A percentile compares a stretch with the other conserved stretches of the same genome.
These are phyloP conservation scores for Rheum nobile DNA, from an alignment of 148 eudicot genomes.

Conservation along the genomic window DNA sequence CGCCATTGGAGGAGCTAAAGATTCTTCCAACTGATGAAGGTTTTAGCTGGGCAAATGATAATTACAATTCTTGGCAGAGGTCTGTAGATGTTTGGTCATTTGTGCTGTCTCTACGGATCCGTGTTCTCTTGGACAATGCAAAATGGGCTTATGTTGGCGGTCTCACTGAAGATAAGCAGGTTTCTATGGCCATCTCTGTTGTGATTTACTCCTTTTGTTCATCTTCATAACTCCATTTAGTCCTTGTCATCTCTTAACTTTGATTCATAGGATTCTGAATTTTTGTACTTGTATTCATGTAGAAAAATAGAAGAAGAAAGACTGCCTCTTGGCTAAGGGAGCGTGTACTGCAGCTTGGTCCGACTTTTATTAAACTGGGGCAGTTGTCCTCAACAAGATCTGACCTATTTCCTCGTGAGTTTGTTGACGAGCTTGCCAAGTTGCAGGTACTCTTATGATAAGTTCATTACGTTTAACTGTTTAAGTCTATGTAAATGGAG, in stretches of 20 bases:
- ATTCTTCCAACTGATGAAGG: constrained; percentile 80
- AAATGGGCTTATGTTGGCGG: constrained; percentile 85
- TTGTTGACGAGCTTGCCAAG: constrained; percentile 92
- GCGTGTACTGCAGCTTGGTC: constrained; percentile 90
- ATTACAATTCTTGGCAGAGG: constrained; percentile 68
- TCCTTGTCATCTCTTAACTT: not conserved
- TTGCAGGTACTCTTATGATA: constrained; percentile 53
- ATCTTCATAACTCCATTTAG: not conserved
- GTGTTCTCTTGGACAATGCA: constrained; percentile 80
- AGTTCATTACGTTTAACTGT: not conserved
- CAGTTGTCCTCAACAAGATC: constrained; percentile 92
- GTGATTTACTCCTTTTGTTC: not conserved
- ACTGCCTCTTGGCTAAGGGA: constrained; percentile 97
- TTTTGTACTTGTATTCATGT: constrained; percentile 10
- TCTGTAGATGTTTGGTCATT: constrained; percentile 88
- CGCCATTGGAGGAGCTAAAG: constrained; percentile 65
- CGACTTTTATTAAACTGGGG: constrained; percentile 90
- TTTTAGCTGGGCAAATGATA: constrained; percentile 97
- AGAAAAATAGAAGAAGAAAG: constrained; percentile 51
- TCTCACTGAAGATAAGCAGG: constrained; percentile 82
- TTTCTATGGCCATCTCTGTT: constrained; percentile 1
- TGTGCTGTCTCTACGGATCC: constrained; percentile 83
- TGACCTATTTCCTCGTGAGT: constrained; percentile 87
- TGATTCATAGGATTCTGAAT: not conserved
- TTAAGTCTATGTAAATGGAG: constrained; percentile 1